Percentiles rank a stretch among this genome's conserved stretches.
phyloP scores from a whole-genome alignment of 2,329 filamentous ascomycete species.

The Colletotrichum sp. region DNA sequence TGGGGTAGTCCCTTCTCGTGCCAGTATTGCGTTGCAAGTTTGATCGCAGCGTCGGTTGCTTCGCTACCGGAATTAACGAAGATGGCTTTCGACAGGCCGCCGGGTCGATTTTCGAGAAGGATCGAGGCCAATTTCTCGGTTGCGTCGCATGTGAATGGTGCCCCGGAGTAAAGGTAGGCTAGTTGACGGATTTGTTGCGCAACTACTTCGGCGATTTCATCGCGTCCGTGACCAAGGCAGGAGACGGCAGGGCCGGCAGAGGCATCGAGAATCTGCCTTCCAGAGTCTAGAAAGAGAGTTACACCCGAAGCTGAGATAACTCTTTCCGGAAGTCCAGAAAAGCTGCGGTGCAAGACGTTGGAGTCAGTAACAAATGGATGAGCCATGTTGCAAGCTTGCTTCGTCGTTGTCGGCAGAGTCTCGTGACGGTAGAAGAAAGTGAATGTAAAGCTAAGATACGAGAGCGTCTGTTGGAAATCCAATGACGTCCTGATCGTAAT shows the following conservation, averaged over 20 bases:
- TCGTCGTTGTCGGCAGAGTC: neutral
- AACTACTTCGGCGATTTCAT: neutral
- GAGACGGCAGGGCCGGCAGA: conserved; percentile 8
- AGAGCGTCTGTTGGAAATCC: neutral
- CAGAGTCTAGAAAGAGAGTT: neutral
- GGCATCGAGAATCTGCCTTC: neutral
- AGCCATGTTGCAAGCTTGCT: neutral
- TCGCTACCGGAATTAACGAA: conserved; percentile 25
- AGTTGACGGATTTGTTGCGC: neutral
- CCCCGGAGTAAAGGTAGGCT: conserved; percentile 18
- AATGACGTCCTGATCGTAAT: neutral
- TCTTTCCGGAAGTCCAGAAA: neutral
- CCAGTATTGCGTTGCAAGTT: conserved; percentile 50
- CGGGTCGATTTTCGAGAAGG: neutral
- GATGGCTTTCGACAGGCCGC: conserved; percentile 16
- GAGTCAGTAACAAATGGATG: conserved; percentile 4
- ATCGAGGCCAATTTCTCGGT: conserved; percentile 6
- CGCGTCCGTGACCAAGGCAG: neutral
- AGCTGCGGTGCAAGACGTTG: conserved; percentile 6
- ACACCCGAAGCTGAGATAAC: neutral
- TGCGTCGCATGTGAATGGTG: neutral
- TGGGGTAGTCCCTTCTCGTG: conserved; percentile 40
- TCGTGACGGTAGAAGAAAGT: neutral
- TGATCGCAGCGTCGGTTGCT: conserved; percentile 49
- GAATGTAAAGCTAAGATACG: neutral